These are phyloP conservation scores for Sarocladium kiliense DNA, from an alignment of 2,329 filamentous ascomycete species.

Conservation along the genomic window DNA sequence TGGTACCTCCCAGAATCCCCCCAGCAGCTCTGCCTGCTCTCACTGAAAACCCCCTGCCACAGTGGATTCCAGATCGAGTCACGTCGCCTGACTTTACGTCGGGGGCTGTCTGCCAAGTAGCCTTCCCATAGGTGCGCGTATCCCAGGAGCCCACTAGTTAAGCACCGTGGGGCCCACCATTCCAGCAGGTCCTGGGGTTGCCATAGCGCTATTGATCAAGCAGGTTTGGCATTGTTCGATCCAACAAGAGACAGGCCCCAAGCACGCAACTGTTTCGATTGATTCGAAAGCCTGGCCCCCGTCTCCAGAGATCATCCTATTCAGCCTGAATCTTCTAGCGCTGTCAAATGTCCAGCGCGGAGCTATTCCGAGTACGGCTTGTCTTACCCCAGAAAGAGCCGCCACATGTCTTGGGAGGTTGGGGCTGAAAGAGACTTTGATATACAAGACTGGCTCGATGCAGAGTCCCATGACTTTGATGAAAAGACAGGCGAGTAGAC, in stretches of 20 bases:
- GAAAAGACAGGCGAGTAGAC: not conserved
- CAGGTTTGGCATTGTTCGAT: not conserved
- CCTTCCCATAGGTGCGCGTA: not conserved
- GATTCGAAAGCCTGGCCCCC: too few relatives aligned
- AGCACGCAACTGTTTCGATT: too few relatives aligned
- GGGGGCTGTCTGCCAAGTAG: not conserved
- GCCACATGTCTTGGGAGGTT: not conserved
- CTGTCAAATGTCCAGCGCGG: not conserved
- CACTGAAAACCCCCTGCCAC: not conserved
- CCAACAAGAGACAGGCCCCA: not conserved
- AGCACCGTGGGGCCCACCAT: not conserved
- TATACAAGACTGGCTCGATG: not conserved
- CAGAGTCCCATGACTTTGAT: not conserved
- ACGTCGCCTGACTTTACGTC: not conserved
- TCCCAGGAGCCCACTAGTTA: not conserved
- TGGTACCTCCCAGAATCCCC: not conserved
- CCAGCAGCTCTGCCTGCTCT: not conserved
- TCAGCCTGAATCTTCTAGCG: not conserved
- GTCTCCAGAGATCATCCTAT: not conserved
- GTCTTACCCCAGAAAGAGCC: not conserved
- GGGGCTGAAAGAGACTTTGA: not conserved
- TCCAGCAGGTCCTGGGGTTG: not conserved
- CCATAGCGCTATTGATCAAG: not conserved
- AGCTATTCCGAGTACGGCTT: not conserved
- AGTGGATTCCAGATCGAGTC: not conserved